Base-by-base conservation (phyloP, 2,329 filamentous ascomycete genomes). In the Neofusicoccum sp. region DNA sequence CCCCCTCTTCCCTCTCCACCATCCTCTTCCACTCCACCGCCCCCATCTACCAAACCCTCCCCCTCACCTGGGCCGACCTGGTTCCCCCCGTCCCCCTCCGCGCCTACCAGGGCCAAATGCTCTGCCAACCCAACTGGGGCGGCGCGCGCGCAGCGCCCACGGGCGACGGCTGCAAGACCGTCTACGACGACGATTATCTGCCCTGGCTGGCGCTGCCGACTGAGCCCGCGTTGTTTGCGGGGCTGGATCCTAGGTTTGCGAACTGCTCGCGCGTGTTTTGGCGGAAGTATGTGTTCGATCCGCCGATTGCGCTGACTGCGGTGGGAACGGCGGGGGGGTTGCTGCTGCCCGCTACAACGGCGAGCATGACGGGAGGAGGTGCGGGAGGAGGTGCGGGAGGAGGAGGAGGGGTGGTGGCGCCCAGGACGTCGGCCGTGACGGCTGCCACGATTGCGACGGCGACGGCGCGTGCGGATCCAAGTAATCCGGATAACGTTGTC, bases 151-250 rank as follows among this genome's bases (percentile, higher is more conserved):
- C 14, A 22, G 22, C 1, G 2, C 22, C 22, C 22, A 22, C 22
- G 2, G 22, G 22, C n/a, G 52, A 56, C 29, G 29, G 8, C 12
- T 56, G 52, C 36, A 4, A n/a, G 12, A 49, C 45, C 36, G 28
- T 48, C 56, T 50, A 31, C 56, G 56, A 48, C 33, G 48, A 50
- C 48, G 52, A 56, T 37, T 61, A 61, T 22, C 31, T 39, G 9
- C 56, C 56, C n/a, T 33, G 28, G 4, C 22, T 61, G 9, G 56
- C 43, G 2, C 43, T 61, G 16, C 56, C 56, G 2, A 61, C 56
- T 16, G 14, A 61, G 16, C 44, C 44, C 4, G 16, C 44, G 6
- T 22, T 61, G 16, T 43, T 39, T 28, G 31, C 33, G 4, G 33
- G 6, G 7, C 56, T 61, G 6, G 28, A 61, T 28, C 33, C 56